Percentiles rank a stretch among this genome's conserved stretches.
phyloP scores from a whole-genome alignment of 2,329 filamentous ascomycete genomes.

The Fusarium ramigenum region DNA sequence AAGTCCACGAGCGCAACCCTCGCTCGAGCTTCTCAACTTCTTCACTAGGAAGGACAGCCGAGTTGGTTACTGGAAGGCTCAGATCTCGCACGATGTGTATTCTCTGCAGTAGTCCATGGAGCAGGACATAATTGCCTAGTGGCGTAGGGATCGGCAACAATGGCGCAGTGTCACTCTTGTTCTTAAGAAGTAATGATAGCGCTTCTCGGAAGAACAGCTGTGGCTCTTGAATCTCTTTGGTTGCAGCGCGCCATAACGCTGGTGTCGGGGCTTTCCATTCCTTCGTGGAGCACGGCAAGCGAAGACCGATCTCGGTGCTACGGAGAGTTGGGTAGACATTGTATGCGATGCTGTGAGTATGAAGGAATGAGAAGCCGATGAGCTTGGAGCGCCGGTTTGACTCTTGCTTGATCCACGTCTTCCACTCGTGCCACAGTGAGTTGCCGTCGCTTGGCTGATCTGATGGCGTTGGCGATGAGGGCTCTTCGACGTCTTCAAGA shows the following conservation, averaged over 20 bases:
- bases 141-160: conserved; percentile 48
- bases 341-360: conserved; percentile 52
- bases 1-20: conserved; percentile 50
- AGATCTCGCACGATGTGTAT: conserved; percentile 52
- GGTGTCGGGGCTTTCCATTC: conserved; percentile 50
- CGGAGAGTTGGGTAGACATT: conserved; percentile 50
- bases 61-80: conserved; percentile 47
- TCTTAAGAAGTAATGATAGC: conserved; percentile 45
- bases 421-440: conserved; percentile 38
- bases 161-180: conserved; percentile 34
- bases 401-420: conserved; percentile 46
- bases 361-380: conserved; percentile 51
- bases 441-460: not conserved
- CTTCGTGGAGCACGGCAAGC: conserved; percentile 48
- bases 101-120: conserved; percentile 51
- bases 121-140: conserved; percentile 49
- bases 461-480: not conserved
- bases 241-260: not conserved
- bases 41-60: conserved; percentile 46
- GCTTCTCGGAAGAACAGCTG: conserved; percentile 52
- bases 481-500: conserved; percentile 38
- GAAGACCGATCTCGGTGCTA: conserved; percentile 49
- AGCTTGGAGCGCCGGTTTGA: conserved; percentile 49
- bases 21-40: conserved; percentile 51
- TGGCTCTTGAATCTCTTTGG: conserved; percentile 41